Percentiles rank a stretch among this genome's conserved stretches.
Conservation (phyloP, 805 yeast species). For the Hanseniaspora osmophila region DNA sequence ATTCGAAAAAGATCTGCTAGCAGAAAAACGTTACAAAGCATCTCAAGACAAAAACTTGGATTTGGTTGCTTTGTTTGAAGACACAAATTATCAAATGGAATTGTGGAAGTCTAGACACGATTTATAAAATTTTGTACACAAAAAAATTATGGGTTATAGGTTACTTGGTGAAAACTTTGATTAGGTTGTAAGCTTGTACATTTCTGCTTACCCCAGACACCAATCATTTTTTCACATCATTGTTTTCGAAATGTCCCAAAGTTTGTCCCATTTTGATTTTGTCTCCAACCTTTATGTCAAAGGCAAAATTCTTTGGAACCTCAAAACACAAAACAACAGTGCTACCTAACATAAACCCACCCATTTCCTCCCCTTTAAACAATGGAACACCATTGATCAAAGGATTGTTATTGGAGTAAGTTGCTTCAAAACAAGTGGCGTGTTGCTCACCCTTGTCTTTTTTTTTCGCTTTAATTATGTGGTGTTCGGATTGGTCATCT, state of each 20-base stretch:
- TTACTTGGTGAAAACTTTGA: no score
- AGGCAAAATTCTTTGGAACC: conserved; percentile 74
- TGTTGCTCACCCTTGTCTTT: conserved; percentile 34
- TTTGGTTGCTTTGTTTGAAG: conserved; percentile 7
- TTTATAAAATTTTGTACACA: conserved; percentile 1
- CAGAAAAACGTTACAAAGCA: conserved; percentile 1
- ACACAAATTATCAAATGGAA: conserved; percentile 14
- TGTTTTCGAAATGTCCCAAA: conserved; percentile 34
- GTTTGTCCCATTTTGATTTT: conserved; percentile 74
- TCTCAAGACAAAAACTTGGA: conserved; percentile 1
- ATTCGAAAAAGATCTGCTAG: not conserved
- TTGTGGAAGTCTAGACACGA: conserved; percentile 15
- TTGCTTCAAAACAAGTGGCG: conserved; percentile 86
- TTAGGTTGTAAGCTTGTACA: no score
- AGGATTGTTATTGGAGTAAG: conserved; percentile 66
- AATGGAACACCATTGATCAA: conserved; percentile 78
- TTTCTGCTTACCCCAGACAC: not conserved
- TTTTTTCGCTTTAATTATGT: conserved; percentile 5
- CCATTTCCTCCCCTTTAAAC: conserved; percentile 85
- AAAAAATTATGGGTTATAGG: not conserved
- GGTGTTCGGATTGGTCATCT: no score
- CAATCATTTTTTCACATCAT: not conserved
- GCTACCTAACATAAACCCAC: conserved; percentile 91
- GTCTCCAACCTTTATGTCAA: conserved; percentile 57
- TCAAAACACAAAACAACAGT: conserved; percentile 95